phyloP scores from a whole-genome alignment of 345 rosid genomes.

The Nasturtium officinale region DNA sequence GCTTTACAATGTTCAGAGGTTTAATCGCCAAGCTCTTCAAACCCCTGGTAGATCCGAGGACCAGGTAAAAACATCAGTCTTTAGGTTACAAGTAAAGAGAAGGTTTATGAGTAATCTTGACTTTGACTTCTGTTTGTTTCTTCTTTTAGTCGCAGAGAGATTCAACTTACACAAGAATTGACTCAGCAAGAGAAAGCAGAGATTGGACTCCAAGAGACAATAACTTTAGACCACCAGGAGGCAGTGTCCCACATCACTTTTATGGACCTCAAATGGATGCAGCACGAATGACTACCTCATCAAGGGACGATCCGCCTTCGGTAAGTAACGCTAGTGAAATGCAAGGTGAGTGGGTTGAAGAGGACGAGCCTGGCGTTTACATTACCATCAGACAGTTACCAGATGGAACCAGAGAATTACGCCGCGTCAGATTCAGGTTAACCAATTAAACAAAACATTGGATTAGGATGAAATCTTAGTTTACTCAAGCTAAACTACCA shows the following conservation, averaged over 20 bases:
- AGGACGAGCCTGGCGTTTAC: slow-evolving; percentile 94
- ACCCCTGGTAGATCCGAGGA: slow-evolving; percentile 89
- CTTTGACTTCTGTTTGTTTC: slow-evolving; percentile 7
- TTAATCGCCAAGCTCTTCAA: slow-evolving; percentile 88
- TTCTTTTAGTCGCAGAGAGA: slow-evolving; percentile 61
- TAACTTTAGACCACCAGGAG: slow-evolving; percentile 47
- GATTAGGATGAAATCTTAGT: background rate
- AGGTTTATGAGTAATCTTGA: background rate
- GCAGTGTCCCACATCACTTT: slow-evolving; percentile 45
- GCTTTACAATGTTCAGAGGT: slow-evolving; percentile 96
- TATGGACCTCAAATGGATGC: slow-evolving; percentile 58
- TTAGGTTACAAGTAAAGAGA: background rate
- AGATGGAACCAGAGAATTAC: slow-evolving; percentile 91
- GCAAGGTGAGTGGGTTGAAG: slow-evolving; percentile 94
- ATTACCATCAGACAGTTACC: slow-evolving; percentile 90
- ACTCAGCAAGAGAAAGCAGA: slow-evolving; percentile 63
- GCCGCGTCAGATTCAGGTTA: slow-evolving; percentile 98
- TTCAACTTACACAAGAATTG: slow-evolving; percentile 71
- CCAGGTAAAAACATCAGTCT: slow-evolving; percentile 54
- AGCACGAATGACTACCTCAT: slow-evolving; percentile 72
- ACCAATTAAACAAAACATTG: background rate
- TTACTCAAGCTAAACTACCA: background rate
- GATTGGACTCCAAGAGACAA: slow-evolving; percentile 72
- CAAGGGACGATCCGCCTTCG: slow-evolving; percentile 82
- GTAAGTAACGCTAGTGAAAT: slow-evolving; percentile 90